Conservation (phyloP, 2,329 filamentous ascomycete genomes). For the Fusarium succisae region DNA sequence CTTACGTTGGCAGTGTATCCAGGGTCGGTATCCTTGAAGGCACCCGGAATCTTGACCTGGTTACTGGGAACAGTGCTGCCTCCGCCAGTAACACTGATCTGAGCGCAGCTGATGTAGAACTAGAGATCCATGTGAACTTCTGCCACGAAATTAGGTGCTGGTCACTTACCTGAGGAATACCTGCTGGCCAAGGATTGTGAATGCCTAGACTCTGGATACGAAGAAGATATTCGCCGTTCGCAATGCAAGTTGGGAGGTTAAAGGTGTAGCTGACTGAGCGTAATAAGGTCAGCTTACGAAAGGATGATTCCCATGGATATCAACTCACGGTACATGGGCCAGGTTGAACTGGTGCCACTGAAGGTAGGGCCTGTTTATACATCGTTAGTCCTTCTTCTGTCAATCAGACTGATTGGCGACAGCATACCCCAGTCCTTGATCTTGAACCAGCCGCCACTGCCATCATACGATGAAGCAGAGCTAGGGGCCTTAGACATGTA, state of each 20-base stretch:
- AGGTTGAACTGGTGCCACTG: not conserved
- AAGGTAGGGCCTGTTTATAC: not conserved
- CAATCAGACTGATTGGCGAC: not conserved
- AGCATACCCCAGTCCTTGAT: conserved; percentile 8
- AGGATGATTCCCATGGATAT: too few species aligned
- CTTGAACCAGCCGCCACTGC: conserved; percentile 3
- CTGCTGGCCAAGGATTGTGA: conserved; percentile 6
- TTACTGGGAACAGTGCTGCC: not conserved
- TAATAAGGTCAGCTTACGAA: too few species aligned
- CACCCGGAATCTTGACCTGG: conserved; percentile 13
- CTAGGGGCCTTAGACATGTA: conserved; percentile 10
- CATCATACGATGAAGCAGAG: not conserved
- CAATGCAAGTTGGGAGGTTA: not conserved
- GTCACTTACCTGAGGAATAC: conserved; percentile 4
- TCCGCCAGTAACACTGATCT: conserved; percentile 3
- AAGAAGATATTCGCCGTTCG: conserved; percentile 5
- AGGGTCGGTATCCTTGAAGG: not conserved
- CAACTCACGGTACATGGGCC: conserved; percentile 1
- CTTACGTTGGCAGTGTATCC: conserved; percentile 10
- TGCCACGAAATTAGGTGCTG: too few species aligned
- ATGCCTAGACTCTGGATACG: conserved; percentile 7
- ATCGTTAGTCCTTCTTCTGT: fast-evolving
- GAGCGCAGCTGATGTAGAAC: conserved; percentile 16
- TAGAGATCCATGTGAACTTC: too few species aligned
- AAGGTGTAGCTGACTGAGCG: too few species aligned